Conservation (phyloP, 1,284 basidiomycete genomes). For the Cryptococcus sp. region DNA sequence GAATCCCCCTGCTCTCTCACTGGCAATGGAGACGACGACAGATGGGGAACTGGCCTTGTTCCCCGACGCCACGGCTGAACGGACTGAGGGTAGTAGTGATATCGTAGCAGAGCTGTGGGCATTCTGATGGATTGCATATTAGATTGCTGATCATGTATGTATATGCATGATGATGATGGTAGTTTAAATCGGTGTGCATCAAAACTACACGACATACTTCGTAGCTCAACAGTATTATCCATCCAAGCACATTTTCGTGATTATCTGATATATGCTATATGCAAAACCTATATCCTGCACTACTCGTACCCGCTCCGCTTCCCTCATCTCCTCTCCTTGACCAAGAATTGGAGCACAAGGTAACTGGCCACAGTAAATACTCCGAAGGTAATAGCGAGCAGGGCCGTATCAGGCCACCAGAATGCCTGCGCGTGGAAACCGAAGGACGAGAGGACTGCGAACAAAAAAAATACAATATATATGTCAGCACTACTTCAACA, state of each 20-base stretch:
- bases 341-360: slow-evolving; percentile 78
- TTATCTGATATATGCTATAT: too few relatives aligned
- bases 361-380: slow-evolving; percentile 74
- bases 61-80: slow-evolving; percentile 7
- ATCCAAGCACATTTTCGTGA: too few relatives aligned
- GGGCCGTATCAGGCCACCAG: slow-evolving; percentile 90
- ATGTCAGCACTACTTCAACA: not conserved
- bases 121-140: slow-evolving; percentile 8
- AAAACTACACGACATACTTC: too few relatives aligned
- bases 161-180: too few relatives aligned
- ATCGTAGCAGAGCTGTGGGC: slow-evolving; percentile 24
- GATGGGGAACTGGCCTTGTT: slow-evolving; percentile 14
- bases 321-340: slow-evolving; percentile 78
- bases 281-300: too few relatives aligned
- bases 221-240: too few relatives aligned
- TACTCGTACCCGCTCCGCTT: too few relatives aligned
- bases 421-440: slow-evolving; percentile 87
- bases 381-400: slow-evolving; percentile 80
- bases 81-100: slow-evolving; percentile 6
- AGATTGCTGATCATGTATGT: too few relatives aligned
- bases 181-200: too few relatives aligned
- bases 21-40: slow-evolving; percentile 35
- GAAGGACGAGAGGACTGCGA: slow-evolving; percentile 72
- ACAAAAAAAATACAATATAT: not conserved
- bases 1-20: slow-evolving; percentile 68